These are phyloP conservation scores for Fusarium sp. DNA, from an alignment of 2,329 filamentous ascomycete genomes.

Conservation along the genomic window DNA sequence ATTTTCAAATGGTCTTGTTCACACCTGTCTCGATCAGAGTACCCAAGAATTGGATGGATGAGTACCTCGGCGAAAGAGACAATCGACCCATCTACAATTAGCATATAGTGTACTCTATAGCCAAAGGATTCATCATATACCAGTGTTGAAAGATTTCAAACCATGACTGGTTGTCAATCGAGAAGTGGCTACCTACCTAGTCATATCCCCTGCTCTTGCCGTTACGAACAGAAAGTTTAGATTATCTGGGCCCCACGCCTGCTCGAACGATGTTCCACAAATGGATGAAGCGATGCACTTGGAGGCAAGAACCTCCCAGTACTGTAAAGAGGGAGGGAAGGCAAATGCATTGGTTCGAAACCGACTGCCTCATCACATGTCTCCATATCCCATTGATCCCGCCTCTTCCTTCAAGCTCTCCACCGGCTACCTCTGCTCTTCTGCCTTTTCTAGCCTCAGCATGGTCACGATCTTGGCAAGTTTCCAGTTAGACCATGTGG, in stretches of 20 bases:
- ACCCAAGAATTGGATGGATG: neutral
- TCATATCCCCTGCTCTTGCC: neutral
- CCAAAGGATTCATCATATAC: neutral
- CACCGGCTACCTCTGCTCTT: neutral
- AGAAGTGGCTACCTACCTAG: neutral
- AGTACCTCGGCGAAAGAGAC: neutral
- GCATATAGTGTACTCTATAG: too few relatives aligned
- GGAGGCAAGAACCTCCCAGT: neutral
- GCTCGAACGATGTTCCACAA: neutral
- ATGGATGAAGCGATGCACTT: neutral
- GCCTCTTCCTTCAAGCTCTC: neutral
- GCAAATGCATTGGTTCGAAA: neutral
- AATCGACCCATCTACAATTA: neutral
- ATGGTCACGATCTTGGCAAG: neutral
- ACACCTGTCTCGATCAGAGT: neutral
- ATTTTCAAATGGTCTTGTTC: neutral
- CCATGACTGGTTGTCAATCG: neutral
- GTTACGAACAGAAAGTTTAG: neutral
- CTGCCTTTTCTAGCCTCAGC: neutral
- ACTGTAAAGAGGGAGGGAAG: neutral
- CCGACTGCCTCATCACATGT: neutral
- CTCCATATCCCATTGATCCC: neutral
- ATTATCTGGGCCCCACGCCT: conserved; percentile 3
- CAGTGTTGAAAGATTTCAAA: neutral
- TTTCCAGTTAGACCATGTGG: neutral